A percentile compares a stretch with the other conserved stretches of the same genome.
phyloP scores from a whole-genome alignment of 441 rosid genomes.

The Bocquillonia castaneifolia region DNA sequence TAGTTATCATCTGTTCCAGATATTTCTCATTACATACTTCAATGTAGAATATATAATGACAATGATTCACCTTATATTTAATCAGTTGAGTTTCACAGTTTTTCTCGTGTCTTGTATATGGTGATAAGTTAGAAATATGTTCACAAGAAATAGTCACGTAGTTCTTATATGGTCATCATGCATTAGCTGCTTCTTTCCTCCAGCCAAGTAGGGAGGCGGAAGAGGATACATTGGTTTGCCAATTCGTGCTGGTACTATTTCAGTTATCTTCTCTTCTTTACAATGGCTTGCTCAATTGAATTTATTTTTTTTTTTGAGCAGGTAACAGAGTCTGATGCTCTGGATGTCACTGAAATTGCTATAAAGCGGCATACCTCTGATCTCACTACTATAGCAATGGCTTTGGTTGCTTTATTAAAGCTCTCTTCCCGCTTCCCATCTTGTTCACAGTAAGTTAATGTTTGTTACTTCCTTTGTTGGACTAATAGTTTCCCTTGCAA shows the following conservation, averaged over 20 bases:
- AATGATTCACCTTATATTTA: neutral
- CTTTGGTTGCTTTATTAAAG: constrained; percentile 78
- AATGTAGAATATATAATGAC: neutral
- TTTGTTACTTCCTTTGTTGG: constrained; percentile 18
- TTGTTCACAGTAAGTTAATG: constrained; percentile 63
- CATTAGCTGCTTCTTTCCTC: neutral
- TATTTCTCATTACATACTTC: constrained; percentile 2
- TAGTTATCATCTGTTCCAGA: neutral
- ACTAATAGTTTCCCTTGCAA: constrained; percentile 7
- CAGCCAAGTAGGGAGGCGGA: neutral
- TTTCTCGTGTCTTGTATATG: too few species aligned
- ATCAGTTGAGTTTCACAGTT: too few species aligned
- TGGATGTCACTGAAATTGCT: constrained; percentile 70
- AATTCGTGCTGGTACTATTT: neutral
- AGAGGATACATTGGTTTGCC: neutral
- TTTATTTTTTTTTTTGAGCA: constrained; percentile 47
- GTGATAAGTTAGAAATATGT: too few species aligned
- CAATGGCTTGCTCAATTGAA: constrained; percentile 21
- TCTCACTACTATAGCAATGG: constrained; percentile 84
- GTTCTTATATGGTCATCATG: neutral
- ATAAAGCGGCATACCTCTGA: constrained; percentile 66
- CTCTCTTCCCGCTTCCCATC: constrained; percentile 94
- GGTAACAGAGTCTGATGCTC: constrained; percentile 90
- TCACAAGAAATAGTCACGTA: neutral
- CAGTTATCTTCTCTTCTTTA: constrained; percentile 1